Evolutionary conservation across 2,329 filamentous ascomycete species (phyloP), one percentile per base, ranked within the genome.

Genomic region (Chrysoporthe deuterocubensis): DNA sequence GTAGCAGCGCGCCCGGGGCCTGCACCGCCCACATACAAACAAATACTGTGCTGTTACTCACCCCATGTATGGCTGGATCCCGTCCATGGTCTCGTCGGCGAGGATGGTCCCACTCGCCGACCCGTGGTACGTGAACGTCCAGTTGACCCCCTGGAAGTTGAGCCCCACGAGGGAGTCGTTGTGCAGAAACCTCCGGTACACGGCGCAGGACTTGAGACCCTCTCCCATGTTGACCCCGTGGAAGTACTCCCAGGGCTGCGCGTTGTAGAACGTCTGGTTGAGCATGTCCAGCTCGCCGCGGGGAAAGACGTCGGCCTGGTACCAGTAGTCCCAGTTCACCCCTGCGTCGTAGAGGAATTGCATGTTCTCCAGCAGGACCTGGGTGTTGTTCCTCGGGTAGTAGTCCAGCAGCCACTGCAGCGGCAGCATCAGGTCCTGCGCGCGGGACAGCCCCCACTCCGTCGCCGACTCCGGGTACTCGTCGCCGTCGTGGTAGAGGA

Each of bases 401-500:
- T 73, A 72, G 44, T 77, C 75, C 18, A 73, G 73, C 3, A 77
- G 70, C 75, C 76, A 78, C 67, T 78, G 76, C n/a, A 80, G 64
- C 3, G 76, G 72, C 32, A 76, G 75, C 52, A 76, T 74, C 67
- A 77, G 73, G 64, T 79, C 78, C 37, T 79, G 77, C 18, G 76
- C 74, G 46, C 77, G 71, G 50, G 74, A 74, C 2, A 75, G 67
- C 1, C 77, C 77, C 69, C 76, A 76, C 50, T 75, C 74, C 56
- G 70, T 68, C n/a, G 72, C 71, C 65, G 81, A 78, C 46, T 67
- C 66, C 8, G 60, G 46, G 37, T 84, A 80, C 21, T 76, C 71
- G 68, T 85, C 82, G 3, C 79, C 81, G 0, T 76, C 72, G 37
- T 81, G 80, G 67, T 78, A 77, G 46, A 85, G 75, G 64, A 84